Evolutionary conservation across 1,284 basidiomycete species (phyloP).

Genomic region (Earliella scabrosa): DNA sequence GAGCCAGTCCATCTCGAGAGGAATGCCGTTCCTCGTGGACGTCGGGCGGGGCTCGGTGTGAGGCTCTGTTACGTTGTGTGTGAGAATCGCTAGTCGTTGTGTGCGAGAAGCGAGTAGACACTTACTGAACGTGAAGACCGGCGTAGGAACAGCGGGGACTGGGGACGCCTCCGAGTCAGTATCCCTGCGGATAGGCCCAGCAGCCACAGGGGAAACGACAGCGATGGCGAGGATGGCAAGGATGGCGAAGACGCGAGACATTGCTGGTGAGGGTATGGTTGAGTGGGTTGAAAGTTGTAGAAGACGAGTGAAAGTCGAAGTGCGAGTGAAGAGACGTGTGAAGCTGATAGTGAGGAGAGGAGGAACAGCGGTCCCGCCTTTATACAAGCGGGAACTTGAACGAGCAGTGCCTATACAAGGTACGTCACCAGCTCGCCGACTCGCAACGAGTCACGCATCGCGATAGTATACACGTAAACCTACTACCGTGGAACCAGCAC

Average conservation of each 20-base stretch:
- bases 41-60: neutral
- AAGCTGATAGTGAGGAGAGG: neutral
- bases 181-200: conserved; percentile 9
- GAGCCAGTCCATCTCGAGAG: conserved; percentile 20
- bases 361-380: neutral
- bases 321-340: neutral
- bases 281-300: neutral
- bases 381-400: neutral
- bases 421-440: conserved; percentile 1
- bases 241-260: conserved; percentile 7
- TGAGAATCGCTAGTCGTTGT: too few relatives aligned
- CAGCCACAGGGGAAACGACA: conserved; percentile 10
- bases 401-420: neutral
- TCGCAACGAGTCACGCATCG: neutral
- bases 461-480: neutral
- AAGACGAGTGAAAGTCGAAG: neutral
- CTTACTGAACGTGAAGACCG: conserved; percentile 10
- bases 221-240: conserved; percentile 9
- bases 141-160: neutral
- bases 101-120: neutral
- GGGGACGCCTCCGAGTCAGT: neutral
- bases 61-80: too few relatives aligned
- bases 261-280: neutral
- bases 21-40: neutral
- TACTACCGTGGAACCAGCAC: neutral